Base-by-base conservation (phyloP, 306 rosid species). In the Vigna mungo region DNA sequence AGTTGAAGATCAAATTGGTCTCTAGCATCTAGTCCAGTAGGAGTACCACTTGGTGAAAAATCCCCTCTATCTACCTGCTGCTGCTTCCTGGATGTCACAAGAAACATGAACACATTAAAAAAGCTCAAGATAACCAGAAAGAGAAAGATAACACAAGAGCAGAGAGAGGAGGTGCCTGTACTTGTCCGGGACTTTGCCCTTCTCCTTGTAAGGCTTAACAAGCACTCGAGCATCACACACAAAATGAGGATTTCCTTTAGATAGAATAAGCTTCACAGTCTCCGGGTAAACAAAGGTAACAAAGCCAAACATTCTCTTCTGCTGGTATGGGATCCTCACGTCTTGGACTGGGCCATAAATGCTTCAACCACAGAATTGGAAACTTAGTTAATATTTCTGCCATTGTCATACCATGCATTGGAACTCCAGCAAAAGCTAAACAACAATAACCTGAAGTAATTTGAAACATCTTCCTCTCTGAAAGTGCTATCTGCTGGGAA, bases 271-370 rank as follows among this genome's bases (percentile, higher is more conserved):
- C 90, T 95, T 95, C 89, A 95, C 97, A 0, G 99, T 95, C 72
- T 92, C 99, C 0, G 99, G 90, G 43, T 87, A 95, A 69, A 95
- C 92, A 55, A 95, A 95, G 5, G 99, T 95, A 6, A 95, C 99
- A 67, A 95, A 95, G 0, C 99, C 99, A 82, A 95, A 95, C 99
- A 95, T 95, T 15, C 99, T 70, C 87, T 95, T 95, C 87, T 95
- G 99, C 84, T 95, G 99, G 63, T 95, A 95, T 32, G 99, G 99
- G 69, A 95, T 95, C 84, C 99, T 89, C 89, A 95, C 99, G n/a
- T 95, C 99, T 85, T 95, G 97, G 63, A 95, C 99, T 1, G 97
- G 97, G 6, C 99, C 99, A 72, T 88, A 95, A 68, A 87, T 88
- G 87, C 99, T 95, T 68, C 82, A 85, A 27, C 67, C 27, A 25